A percentile compares a stretch with the other conserved stretches of the same genome.
phyloP scores from a whole-genome alignment of 768 basidiomycete species.

The Lactarius sp. region DNA sequence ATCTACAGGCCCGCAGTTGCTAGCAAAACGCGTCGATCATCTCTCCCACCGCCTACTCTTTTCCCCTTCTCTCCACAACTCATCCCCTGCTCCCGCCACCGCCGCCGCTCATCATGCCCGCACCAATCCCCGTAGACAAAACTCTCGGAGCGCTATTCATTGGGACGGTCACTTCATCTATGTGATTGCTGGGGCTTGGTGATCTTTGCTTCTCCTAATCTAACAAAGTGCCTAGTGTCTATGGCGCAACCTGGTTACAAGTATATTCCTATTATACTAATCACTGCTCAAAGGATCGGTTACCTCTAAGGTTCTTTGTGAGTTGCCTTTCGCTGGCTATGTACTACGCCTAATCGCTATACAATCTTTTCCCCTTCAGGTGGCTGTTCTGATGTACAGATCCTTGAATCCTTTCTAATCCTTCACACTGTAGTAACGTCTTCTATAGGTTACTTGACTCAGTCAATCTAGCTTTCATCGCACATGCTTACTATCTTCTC shows the following conservation, averaged over 20 bases:
- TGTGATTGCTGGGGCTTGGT: neutral
- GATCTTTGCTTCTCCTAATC: neutral
- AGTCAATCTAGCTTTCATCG: neutral
- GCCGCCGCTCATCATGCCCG: too few species aligned
- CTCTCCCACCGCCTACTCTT: neutral
- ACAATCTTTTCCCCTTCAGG: neutral
- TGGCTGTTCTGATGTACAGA: slow-evolving; percentile 1
- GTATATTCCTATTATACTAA: neutral
- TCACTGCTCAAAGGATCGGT: neutral
- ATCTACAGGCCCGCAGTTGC: neutral
- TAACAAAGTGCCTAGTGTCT: neutral
- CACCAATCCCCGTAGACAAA: too few species aligned
- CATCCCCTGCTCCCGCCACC: neutral
- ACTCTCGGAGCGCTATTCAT: neutral
- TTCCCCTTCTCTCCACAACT: neutral
- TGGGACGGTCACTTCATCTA: neutral
- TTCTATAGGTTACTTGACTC: neutral
- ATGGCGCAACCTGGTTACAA: slow-evolving; percentile 5
- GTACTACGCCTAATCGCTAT: neutral
- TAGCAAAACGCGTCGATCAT: neutral
- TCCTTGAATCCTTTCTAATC: neutral
- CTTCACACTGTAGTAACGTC: neutral
- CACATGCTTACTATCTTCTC: neutral
- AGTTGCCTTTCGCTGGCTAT: neutral
- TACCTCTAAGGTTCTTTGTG: neutral